Evolutionary conservation across 73 alveolate genomes (phyloP), one percentile per base, ranked within the genome.

Genomic region (Paramecium sexaurelia): DNA sequence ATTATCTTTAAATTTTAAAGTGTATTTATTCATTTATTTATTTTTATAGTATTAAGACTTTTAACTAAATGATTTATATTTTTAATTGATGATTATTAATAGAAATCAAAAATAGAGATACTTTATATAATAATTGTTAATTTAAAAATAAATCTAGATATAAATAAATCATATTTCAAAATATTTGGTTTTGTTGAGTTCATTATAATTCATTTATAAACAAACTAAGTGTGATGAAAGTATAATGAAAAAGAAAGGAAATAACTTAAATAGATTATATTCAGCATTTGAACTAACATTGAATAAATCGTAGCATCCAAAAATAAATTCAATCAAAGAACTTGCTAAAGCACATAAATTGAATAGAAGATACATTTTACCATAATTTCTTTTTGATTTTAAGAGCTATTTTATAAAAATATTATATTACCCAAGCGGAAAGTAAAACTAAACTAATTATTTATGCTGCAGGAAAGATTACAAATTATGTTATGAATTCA

Each of bases 281-380:
- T 66, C 45, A 66, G 45, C 39, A 33, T 10, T 13, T 5, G 84
- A 29, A 66, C 13, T 24, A 3, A 33, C 7, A 7, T 32, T 66
- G 27, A 66, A 66, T 11, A 66, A n/a, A 27, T 66, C 84, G 9
- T 32, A 29, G 11, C 84, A 27, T 19, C 67, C 67, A 73, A 32
- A 73, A n/a, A 27, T 10, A 37, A 73, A 73, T 73, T 73, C 87
- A 29, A 73, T 73, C 7, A 73, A 32, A 4, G 87, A 73, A 37
- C 87, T 73, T 73, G 37, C 57, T 20, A 73, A 20, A 29, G 66
- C 87, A 73, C 87, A 73, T 9, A 73, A n/a, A 33, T 73, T 73
- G 35, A 73, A 73, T 73, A 73, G 15, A 5, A 73, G 32, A 73
- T 11, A 73, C 36, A 73, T 20, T 37, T 37, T 73, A 36, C 87